Conservation (phyloP, 495 filamentous ascomycete genomes). For the Wilcoxina mikolae region DNA sequence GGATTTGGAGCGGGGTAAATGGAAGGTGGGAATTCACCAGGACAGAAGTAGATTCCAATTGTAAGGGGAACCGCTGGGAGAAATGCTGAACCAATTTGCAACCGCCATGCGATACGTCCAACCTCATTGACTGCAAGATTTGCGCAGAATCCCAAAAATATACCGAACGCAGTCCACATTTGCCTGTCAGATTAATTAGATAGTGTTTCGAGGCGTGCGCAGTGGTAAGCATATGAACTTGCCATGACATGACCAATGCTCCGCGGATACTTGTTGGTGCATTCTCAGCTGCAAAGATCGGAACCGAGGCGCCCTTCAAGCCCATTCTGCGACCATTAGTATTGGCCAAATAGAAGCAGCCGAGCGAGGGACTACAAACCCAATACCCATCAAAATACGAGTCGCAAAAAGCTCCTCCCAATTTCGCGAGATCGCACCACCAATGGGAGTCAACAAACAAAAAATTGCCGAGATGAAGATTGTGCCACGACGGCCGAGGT, state of each 20-base stretch:
- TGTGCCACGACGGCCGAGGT: conserved; percentile 48
- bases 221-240: conserved; percentile 34
- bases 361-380: conserved; percentile 14
- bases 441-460: conserved; percentile 53
- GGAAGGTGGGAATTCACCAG: conserved; percentile 29
- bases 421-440: conserved; percentile 54
- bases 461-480: conserved; percentile 55
- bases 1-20: background rate
- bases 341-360: no score
- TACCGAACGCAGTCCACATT: conserved; percentile 71
- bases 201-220: background rate
- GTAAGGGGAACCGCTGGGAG: conserved; percentile 57
- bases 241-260: conserved; percentile 65
- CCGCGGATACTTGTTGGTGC: conserved; percentile 57
- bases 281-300: conserved; percentile 63
- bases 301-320: conserved; percentile 63
- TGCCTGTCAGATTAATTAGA: background rate
- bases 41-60: conserved; percentile 51
- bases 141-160: conserved; percentile 56
- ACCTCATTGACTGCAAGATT: conserved; percentile 57
- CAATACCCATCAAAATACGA: conserved; percentile 18
- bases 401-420: conserved; percentile 47
- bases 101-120: conserved; percentile 39
- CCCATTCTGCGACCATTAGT: conserved; percentile 43
- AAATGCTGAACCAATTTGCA: conserved; percentile 71